A percentile compares a stretch with the other conserved stretches of the same genome.
Conservation (phyloP, 75 land plant species). For the Chamaecyparis obtusa region DNA sequence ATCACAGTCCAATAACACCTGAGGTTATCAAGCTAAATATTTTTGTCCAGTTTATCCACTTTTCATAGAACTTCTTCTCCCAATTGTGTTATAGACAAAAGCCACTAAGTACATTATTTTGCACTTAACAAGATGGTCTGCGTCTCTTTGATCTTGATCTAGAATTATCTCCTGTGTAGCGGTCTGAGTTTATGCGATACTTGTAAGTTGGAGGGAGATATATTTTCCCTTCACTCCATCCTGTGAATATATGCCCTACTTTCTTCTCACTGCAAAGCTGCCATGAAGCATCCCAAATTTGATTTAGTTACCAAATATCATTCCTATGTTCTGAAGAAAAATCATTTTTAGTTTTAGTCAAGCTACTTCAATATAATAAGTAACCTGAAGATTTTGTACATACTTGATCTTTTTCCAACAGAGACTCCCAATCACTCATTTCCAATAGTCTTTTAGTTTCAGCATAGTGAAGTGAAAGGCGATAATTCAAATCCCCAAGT, state of each 20-base stretch:
- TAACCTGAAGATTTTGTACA: slow-evolving; percentile 6
- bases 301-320: not conserved
- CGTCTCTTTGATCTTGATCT: slow-evolving; percentile 72
- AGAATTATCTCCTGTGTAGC: slow-evolving; percentile 68
- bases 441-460: slow-evolving; percentile 28
- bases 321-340: not conserved
- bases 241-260: slow-evolving; percentile 76
- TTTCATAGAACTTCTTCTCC: not conserved
- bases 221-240: slow-evolving; percentile 87
- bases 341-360: not conserved
- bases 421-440: slow-evolving; percentile 64
- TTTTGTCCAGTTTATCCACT: not conserved
- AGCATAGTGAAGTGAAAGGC: slow-evolving; percentile 39
- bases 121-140: slow-evolving; percentile 89
- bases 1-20: not conserved
- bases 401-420: slow-evolving; percentile 82
- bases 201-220: slow-evolving; percentile 97
- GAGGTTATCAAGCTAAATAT: not conserved
- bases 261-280: slow-evolving; percentile 70
- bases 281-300: not conserved
- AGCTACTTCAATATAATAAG: not conserved
- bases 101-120: not conserved
- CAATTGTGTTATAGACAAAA: not conserved
- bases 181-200: slow-evolving; percentile 71
- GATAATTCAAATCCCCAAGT: slow-evolving; percentile 89